These are phyloP conservation scores for Penicillium brevicompactum DNA, from an alignment of 2,329 filamentous ascomycete species.

Conservation along the genomic window DNA sequence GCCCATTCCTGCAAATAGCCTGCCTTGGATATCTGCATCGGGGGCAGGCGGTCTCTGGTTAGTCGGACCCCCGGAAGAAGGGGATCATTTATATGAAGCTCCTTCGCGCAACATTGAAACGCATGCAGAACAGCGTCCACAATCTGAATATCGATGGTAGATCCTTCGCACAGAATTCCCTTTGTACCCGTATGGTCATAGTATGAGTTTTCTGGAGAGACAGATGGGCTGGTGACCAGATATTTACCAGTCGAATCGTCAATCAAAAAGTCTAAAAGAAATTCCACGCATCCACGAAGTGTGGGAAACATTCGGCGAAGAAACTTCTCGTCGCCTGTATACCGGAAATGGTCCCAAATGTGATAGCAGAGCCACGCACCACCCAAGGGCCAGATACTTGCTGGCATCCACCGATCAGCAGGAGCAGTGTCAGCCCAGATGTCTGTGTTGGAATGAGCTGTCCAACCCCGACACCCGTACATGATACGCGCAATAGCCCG, in stretches of 20 bases:
- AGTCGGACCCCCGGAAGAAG: slow-evolving; percentile 18
- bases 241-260: slow-evolving; percentile 25
- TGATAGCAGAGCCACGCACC: slow-evolving; percentile 64
- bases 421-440: slow-evolving; percentile 61
- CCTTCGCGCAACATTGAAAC: slow-evolving; percentile 20
- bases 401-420: slow-evolving; percentile 49
- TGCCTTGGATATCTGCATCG: slow-evolving; percentile 23
- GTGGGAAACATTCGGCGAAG: slow-evolving; percentile 26
- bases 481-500: slow-evolving; percentile 55
- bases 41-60: slow-evolving; percentile 19
- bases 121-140: slow-evolving; percentile 43
- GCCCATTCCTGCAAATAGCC: slow-evolving; percentile 38
- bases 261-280: slow-evolving; percentile 33
- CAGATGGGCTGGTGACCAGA: slow-evolving; percentile 30
- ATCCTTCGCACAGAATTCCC: slow-evolving; percentile 40
- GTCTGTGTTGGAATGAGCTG: slow-evolving; percentile 61
- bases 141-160: slow-evolving; percentile 53
- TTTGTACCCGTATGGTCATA: slow-evolving; percentile 23
- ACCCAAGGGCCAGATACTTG: slow-evolving; percentile 44
- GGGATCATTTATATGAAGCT: slow-evolving; percentile 13
- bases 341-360: slow-evolving; percentile 60
- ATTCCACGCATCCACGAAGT: slow-evolving; percentile 32
- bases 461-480: slow-evolving; percentile 59
- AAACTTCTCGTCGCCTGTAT: slow-evolving; percentile 38
- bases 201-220: slow-evolving; percentile 35